A percentile compares a stretch with the other conserved stretches of the same genome.
Evolutionary conservation across 352 stramenopile genomes (phyloP).

Genomic region (Pythium brachiatum): DNA sequence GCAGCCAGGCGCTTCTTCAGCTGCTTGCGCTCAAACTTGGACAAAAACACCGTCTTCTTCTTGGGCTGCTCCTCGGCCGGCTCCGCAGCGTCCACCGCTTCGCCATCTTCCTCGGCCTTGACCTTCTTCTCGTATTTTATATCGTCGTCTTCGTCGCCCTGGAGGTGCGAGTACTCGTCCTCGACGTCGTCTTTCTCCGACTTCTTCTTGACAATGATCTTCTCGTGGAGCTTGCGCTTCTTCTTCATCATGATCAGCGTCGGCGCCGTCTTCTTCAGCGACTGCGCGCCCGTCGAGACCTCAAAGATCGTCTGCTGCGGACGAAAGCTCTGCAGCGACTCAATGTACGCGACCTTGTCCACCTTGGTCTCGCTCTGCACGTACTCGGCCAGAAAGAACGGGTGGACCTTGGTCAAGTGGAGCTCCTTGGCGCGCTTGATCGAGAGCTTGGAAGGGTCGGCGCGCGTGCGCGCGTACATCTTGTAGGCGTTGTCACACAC

Average conservation of each 20-base stretch:
- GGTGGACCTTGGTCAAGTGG: slow-evolving; percentile 89
- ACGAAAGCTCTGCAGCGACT: slow-evolving; percentile 90
- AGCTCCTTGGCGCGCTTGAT: slow-evolving; percentile 95
- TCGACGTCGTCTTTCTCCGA: slow-evolving; percentile 45
- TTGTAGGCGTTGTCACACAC: slow-evolving; percentile 98
- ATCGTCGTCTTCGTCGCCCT: slow-evolving; percentile 31
- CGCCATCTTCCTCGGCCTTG: slow-evolving; percentile 2
- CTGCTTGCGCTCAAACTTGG: slow-evolving; percentile 93
- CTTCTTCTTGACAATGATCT: slow-evolving; percentile 82
- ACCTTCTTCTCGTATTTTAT: slow-evolving; percentile 5
- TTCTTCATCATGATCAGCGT: slow-evolving; percentile 84
- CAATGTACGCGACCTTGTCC: slow-evolving; percentile 90
- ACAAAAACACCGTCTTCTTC: slow-evolving; percentile 87
- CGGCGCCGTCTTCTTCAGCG: slow-evolving; percentile 73
- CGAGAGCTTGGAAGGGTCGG: slow-evolving; percentile 94
- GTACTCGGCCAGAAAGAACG: slow-evolving; percentile 88
- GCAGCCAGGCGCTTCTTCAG: slow-evolving; percentile 89
- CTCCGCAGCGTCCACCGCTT: slow-evolving; percentile 5
- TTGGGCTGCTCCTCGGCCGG: slow-evolving; percentile 4
- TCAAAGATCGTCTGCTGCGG: slow-evolving; percentile 97
- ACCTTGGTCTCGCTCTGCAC: slow-evolving; percentile 77
- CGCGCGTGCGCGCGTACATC: slow-evolving; percentile 95
- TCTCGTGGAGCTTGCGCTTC: slow-evolving; percentile 82
- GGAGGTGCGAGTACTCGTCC: slow-evolving; percentile 24
- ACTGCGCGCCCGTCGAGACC: slow-evolving; percentile 84